phyloP scores from a whole-genome alignment of 768 basidiomycete genomes.

The Suillus hirtellus region DNA sequence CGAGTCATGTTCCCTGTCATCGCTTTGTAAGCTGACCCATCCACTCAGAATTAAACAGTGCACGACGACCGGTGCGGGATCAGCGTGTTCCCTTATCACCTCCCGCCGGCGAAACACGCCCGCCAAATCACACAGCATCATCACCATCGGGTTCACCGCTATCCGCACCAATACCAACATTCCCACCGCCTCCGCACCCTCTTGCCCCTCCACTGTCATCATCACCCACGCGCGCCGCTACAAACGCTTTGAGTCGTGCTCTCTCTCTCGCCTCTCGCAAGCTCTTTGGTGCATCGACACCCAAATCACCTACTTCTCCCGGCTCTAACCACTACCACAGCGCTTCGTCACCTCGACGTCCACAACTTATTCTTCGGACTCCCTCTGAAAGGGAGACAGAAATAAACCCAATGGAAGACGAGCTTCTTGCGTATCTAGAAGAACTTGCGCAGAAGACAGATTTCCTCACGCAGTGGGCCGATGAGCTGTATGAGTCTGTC shows the following conservation, averaged over 20 bases:
- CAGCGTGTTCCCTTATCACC: conserved; percentile 51
- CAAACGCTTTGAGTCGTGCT: conserved; percentile 77
- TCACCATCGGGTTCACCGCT: conserved; percentile 26
- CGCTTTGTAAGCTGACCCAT: conserved; percentile 16
- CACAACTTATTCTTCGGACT: conserved; percentile 47
- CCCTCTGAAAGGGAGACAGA: conserved; percentile 38
- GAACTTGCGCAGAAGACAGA: conserved; percentile 96
- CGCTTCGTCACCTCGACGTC: conserved; percentile 58
- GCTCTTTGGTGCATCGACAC: conserved; percentile 60
- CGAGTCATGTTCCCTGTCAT: conserved; percentile 33
- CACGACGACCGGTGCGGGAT: conserved; percentile 61
- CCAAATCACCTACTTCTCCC: conserved; percentile 38
- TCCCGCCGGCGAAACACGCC: conserved; percentile 44
- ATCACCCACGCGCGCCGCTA: conserved; percentile 65
- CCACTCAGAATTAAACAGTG: conserved; percentile 59
- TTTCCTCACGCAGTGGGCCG: conserved; percentile 90
- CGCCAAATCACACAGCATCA: conserved; percentile 34
- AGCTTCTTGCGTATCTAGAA: conserved; percentile 77
- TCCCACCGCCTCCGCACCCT: conserved; percentile 63
- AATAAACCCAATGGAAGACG: conserved; percentile 77
- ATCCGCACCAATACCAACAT: conserved; percentile 33
- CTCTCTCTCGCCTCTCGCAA: conserved; percentile 81
- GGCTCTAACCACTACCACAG: conserved; percentile 39
- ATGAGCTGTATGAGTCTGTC: conserved; percentile 89
- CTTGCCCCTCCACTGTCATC: conserved; percentile 59